Evolutionary conservation across 2,329 filamentous ascomycete genomes (phyloP).

Genomic region (Thelonectria olida): DNA sequence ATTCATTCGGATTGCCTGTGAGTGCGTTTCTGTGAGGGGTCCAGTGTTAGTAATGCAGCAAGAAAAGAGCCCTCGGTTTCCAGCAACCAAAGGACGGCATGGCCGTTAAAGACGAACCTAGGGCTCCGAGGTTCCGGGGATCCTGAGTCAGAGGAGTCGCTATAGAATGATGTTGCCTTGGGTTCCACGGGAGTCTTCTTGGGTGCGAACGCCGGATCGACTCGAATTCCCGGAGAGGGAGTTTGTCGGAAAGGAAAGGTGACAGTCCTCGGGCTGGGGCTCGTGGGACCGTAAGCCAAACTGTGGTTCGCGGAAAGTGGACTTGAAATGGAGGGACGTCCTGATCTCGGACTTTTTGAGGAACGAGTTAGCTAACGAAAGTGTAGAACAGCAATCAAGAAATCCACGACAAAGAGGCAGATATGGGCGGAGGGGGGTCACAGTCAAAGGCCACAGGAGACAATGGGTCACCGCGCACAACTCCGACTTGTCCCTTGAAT

Average conservation of each 20-base stretch:
- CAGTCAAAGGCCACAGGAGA: constrained; percentile 32
- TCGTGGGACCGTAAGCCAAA: constrained; percentile 54
- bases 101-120: constrained; percentile 42
- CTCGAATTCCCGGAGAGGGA: constrained; percentile 34
- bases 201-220: constrained; percentile 25
- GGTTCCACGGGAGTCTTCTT: constrained; percentile 22
- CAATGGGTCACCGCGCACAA: constrained; percentile 38
- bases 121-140: constrained; percentile 44
- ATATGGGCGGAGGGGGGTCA: constrained; percentile 26
- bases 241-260: constrained; percentile 38
- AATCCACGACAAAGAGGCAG: constrained; percentile 40
- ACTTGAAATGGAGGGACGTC: constrained; percentile 58
- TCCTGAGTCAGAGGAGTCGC: constrained; percentile 48
- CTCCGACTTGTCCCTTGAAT: constrained; percentile 25
- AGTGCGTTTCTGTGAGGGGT: constrained; percentile 38
- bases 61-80: not conserved
- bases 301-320: constrained; percentile 57
- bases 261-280: constrained; percentile 47
- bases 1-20: constrained; percentile 57
- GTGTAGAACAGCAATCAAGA: constrained; percentile 21
- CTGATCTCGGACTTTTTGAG: constrained; percentile 52
- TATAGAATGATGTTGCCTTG: constrained; percentile 47
- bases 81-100: not conserved
- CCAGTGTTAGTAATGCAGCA: constrained; percentile 17
- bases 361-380: constrained; percentile 30